phyloP scores from a whole-genome alignment of 2,329 filamentous ascomycete species.

The Arthrobotrys sinensis region DNA sequence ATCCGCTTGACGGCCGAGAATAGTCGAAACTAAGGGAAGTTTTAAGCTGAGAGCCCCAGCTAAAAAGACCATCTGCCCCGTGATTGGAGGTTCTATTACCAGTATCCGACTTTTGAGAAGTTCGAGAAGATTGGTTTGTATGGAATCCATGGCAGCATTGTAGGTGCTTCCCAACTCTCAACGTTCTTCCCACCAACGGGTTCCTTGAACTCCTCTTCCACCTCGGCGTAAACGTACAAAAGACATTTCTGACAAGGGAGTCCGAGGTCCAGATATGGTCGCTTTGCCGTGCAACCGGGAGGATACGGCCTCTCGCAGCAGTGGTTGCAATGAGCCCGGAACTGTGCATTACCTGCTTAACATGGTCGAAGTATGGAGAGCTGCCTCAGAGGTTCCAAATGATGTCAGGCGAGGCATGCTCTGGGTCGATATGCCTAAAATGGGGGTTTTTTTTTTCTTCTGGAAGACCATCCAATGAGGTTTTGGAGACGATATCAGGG shows the following conservation, averaged over 20 bases:
- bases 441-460: not conserved
- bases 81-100: not conserved
- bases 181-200: not conserved
- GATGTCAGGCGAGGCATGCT: constrained; percentile 37
- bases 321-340: constrained; percentile 40
- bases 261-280: constrained; percentile 47
- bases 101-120: not conserved
- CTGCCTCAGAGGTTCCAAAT: constrained; percentile 32
- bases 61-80: constrained; percentile 22
- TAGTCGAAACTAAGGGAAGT: not conserved
- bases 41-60: constrained; percentile 38
- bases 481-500: not conserved
- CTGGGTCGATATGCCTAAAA: constrained; percentile 29
- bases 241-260: constrained; percentile 36
- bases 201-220: constrained; percentile 2
- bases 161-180: not conserved
- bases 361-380: constrained; percentile 36
- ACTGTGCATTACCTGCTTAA: constrained; percentile 48
- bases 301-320: constrained; percentile 32
- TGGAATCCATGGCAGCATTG: not conserved
- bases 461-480: not conserved
- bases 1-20: not conserved
- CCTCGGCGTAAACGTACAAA: constrained; percentile 24
- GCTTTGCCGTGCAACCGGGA: constrained; percentile 26
- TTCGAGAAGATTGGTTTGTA: not conserved